These are phyloP conservation scores for Malus hybrid DNA, from an alignment of 331 rosid species.

Conservation along the genomic window DNA sequence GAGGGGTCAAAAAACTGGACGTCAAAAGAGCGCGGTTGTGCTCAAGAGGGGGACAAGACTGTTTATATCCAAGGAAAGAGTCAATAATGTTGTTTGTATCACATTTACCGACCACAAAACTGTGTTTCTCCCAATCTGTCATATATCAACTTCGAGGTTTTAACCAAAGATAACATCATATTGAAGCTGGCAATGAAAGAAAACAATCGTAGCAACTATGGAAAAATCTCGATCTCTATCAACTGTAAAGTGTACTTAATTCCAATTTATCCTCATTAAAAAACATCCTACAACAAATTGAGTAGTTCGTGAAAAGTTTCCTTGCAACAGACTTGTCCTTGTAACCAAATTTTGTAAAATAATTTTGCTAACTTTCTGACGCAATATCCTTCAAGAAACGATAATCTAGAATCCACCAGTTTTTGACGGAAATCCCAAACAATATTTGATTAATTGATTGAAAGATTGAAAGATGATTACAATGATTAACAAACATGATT, in stretches of 20 bases:
- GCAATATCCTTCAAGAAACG: no score
- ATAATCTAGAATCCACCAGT: no score
- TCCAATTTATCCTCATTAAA: no score
- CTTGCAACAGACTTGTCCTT: neutral
- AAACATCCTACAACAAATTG: no score
- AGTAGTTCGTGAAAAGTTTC: no score
- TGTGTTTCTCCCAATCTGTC: neutral
- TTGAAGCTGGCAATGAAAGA: neutral
- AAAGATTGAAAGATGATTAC: no score
- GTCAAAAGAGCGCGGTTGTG: no score
- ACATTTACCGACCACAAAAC: neutral
- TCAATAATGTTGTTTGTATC: neutral
- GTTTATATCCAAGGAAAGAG: neutral
- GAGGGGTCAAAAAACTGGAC: neutral
- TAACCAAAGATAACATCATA: neutral
- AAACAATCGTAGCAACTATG: neutral
- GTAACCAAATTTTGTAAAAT: neutral
- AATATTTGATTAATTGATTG: no score
- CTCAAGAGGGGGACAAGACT: neutral
- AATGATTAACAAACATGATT: no score
- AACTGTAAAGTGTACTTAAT: no score
- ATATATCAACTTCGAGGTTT: neutral
- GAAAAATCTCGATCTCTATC: neutral
- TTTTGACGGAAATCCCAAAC: no score
- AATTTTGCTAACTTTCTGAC: no score